Percentiles rank a stretch among this genome's conserved stretches.
Conservation (phyloP, 1,284 basidiomycete genomes). For the Malassezia pachydermatis region DNA sequence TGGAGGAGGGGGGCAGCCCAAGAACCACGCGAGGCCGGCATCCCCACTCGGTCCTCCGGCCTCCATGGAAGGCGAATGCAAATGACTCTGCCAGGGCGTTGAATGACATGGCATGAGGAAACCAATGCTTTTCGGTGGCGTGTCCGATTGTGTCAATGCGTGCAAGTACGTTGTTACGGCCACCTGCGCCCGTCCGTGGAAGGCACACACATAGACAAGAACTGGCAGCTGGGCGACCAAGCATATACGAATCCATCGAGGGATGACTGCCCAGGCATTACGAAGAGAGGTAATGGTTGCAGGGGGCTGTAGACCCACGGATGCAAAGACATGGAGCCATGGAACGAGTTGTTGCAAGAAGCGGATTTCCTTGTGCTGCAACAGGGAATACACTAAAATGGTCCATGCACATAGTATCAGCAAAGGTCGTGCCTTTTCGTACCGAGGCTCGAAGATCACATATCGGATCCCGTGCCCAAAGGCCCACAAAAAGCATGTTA, state of each 20-base stretch:
- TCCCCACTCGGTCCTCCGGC: slow-evolving; percentile 20
- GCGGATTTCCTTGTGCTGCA: slow-evolving; percentile 72
- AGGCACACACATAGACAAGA: slow-evolving; percentile 23
- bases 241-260: slow-evolving; percentile 8
- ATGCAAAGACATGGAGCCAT: slow-evolving; percentile 68
- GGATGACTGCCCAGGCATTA: slow-evolving; percentile 1
- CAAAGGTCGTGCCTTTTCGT: too few relatives aligned
- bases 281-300: neutral
- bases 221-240: slow-evolving; percentile 23
- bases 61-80: slow-evolving; percentile 54
- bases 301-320: neutral
- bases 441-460: too few relatives aligned
- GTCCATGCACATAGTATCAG: slow-evolving; percentile 19
- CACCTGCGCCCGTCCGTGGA: slow-evolving; percentile 31
- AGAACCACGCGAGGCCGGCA: slow-evolving; percentile 24
- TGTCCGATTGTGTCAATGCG: slow-evolving; percentile 17
- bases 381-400: slow-evolving; percentile 24
- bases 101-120: slow-evolving; percentile 96
- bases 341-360: slow-evolving; percentile 88
- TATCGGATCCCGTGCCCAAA: too few relatives aligned
- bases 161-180: slow-evolving; percentile 21
- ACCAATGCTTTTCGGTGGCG: slow-evolving; percentile 52
- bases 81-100: slow-evolving; percentile 82
- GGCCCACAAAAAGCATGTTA: too few relatives aligned
- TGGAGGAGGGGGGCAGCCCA: slow-evolving; percentile 25